Evolutionary conservation across 2,329 filamentous ascomycete genomes (phyloP).

Genomic region (Alternaria dauci): DNA sequence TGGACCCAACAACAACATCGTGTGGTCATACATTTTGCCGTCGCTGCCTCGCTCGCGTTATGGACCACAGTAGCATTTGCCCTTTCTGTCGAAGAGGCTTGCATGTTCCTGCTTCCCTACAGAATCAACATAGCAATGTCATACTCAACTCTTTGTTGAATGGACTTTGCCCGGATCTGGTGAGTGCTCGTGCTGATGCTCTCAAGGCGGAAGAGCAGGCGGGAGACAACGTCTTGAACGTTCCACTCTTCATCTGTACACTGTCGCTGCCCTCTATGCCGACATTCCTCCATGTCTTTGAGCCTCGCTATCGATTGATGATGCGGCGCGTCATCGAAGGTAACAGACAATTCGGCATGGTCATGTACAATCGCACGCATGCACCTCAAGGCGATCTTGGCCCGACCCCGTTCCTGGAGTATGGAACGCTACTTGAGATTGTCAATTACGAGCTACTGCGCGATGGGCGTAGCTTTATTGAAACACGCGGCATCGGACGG

Average conservation of each 20-base stretch:
- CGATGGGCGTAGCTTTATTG: conserved; percentile 83
- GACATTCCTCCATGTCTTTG: conserved; percentile 89
- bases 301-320: conserved; percentile 92
- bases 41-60: conserved; percentile 75
- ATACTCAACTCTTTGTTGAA: conserved; percentile 70
- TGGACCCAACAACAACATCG: conserved; percentile 82
- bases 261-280: conserved; percentile 82
- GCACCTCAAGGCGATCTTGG: conserved; percentile 63
- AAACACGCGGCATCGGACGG: conserved; percentile 77
- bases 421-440: conserved; percentile 82
- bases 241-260: conserved; percentile 79
- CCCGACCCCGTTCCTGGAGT: conserved; percentile 68
- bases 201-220: conserved; percentile 66
- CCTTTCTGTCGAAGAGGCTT: conserved; percentile 79
- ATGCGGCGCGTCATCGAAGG: conserved; percentile 78
- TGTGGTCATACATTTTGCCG: conserved; percentile 93
- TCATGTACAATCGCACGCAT: conserved; percentile 70
- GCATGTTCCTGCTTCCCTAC: conserved; percentile 60
- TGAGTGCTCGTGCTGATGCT: conserved; percentile 66
- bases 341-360: conserved; percentile 83
- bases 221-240: conserved; percentile 64
- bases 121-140: conserved; percentile 66
- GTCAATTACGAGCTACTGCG: conserved; percentile 75
- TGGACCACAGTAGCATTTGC: conserved; percentile 81
- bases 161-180: conserved; percentile 71